Evolutionary conservation across 176 grass and related monocot species (phyloP).

Genomic region (Alopecurus myosuroides): DNA sequence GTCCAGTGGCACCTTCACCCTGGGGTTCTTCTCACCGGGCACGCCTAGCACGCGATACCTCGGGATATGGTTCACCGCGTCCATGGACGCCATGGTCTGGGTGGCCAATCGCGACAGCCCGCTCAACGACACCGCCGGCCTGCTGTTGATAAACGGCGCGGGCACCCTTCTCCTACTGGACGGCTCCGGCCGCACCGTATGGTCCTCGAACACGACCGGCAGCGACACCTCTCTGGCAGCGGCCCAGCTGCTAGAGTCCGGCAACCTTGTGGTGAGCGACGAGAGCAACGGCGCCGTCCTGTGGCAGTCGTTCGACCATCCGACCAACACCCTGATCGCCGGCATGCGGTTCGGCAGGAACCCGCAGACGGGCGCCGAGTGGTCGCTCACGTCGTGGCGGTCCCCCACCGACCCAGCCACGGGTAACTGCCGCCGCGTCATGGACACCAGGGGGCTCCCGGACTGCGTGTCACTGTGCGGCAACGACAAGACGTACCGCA

Average conservation of each 20-base stretch:
- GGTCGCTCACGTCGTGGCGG: slow-evolving; percentile 27
- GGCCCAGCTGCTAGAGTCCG: slow-evolving; percentile 20
- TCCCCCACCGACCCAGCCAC: slow-evolving; percentile 27
- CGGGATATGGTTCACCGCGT: slow-evolving; percentile 39
- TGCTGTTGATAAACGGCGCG: background rate
- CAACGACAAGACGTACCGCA: background rate
- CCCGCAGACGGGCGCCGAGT: slow-evolving; percentile 31
- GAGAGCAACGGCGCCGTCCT: background rate
- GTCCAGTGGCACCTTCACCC: slow-evolving; percentile 18
- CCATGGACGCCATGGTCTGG: slow-evolving; percentile 13
- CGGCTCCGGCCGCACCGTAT: background rate
- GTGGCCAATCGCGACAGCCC: slow-evolving; percentile 50
- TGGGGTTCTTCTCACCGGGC: slow-evolving; percentile 48
- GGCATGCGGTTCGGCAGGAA: slow-evolving; percentile 42
- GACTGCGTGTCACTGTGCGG: slow-evolving; percentile 20
- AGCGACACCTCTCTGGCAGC: background rate
- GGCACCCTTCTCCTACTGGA: background rate
- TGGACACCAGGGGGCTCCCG: slow-evolving; percentile 34
- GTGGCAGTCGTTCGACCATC: slow-evolving; percentile 62
- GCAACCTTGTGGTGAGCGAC: slow-evolving; percentile 31
- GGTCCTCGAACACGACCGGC: slow-evolving; percentile 27
- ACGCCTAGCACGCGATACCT: slow-evolving; percentile 11
- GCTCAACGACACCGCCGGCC: slow-evolving; percentile 11
- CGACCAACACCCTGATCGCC: slow-evolving; percentile 41
- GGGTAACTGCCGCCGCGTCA: slow-evolving; percentile 1